Evolutionary conservation across 805 yeast genomes (phyloP).

Genomic region (Sugiyamaella qingdaonensis): DNA sequence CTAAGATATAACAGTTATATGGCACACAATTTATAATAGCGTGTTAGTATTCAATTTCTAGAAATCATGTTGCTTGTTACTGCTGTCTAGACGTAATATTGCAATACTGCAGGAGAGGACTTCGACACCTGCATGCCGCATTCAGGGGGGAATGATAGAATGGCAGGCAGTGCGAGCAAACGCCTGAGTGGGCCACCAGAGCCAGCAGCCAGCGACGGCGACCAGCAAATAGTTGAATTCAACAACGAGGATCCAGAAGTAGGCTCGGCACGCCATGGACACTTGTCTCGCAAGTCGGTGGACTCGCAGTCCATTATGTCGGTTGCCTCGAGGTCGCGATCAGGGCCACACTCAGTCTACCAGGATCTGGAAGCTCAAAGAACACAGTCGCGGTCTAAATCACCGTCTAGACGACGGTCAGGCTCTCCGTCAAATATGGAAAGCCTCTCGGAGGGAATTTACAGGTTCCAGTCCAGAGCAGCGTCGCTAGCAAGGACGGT

Average conservation of each 20-base stretch:
- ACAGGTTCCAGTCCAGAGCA: neutral
- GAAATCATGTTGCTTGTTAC: no score
- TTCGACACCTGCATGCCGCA: neutral
- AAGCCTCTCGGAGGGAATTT: neutral
- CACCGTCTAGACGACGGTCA: neutral
- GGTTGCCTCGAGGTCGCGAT: neutral
- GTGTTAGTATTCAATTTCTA: neutral
- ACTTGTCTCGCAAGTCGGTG: neutral
- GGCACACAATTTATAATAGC: neutral
- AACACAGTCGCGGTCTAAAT: neutral
- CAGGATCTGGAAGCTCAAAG: neutral
- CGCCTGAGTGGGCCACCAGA: neutral
- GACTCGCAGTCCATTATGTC: neutral
- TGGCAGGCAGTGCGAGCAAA: no score
- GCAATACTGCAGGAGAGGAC: no score
- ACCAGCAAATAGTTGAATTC: neutral
- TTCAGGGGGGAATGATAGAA: neutral
- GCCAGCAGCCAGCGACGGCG: neutral
- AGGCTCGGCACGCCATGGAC: neutral
- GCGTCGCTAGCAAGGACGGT: neutral
- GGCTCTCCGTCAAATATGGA: neutral
- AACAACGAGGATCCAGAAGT: neutral
- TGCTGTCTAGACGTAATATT: no score
- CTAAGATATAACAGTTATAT: no score
- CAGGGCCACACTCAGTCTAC: neutral